Conservation (phyloP, 352 stramenopile genomes). For the Pythium myriotylum region DNA sequence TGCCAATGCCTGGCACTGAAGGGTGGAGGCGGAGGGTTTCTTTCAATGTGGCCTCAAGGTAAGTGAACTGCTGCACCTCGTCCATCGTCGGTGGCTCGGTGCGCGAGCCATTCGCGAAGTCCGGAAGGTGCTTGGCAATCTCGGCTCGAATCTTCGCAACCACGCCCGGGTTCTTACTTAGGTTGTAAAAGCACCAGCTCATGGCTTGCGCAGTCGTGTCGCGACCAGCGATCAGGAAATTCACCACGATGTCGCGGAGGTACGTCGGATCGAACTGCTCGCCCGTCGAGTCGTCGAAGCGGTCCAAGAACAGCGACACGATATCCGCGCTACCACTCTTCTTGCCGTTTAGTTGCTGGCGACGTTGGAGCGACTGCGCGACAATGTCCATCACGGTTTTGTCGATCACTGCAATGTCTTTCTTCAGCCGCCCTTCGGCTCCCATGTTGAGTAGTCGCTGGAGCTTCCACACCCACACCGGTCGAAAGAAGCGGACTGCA, state of each 20-base stretch:
- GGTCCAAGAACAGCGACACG: slow-evolving; percentile 55
- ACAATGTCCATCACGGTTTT: slow-evolving; percentile 49
- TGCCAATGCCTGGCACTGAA: slow-evolving; percentile 33
- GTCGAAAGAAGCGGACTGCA: slow-evolving; percentile 32
- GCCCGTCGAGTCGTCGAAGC: slow-evolving; percentile 16
- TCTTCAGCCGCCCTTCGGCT: slow-evolving; percentile 32
- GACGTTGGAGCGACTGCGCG: slow-evolving; percentile 32
- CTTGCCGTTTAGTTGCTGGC: neutral
- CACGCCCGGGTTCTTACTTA: neutral
- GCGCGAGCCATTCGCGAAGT: neutral
- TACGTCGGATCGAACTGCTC: slow-evolving; percentile 37
- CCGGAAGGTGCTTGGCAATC: slow-evolving; percentile 23
- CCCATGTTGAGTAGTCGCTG: slow-evolving; percentile 38
- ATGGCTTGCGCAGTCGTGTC: slow-evolving; percentile 74
- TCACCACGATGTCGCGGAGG: slow-evolving; percentile 74
- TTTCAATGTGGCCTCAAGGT: slow-evolving; percentile 42
- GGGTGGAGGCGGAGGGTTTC: slow-evolving; percentile 45
- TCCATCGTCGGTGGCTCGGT: slow-evolving; percentile 34
- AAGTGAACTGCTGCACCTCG: slow-evolving; percentile 39
- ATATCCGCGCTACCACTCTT: slow-evolving; percentile 31
- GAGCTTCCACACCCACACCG: slow-evolving; percentile 49
- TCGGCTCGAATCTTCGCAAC: slow-evolving; percentile 44
- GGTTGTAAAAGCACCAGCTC: slow-evolving; percentile 66
- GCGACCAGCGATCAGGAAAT: slow-evolving; percentile 73
- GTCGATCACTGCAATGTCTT: slow-evolving; percentile 46